Base-by-base conservation (phyloP, 352 stramenopile species). In the Phytophthora foliorum region DNA sequence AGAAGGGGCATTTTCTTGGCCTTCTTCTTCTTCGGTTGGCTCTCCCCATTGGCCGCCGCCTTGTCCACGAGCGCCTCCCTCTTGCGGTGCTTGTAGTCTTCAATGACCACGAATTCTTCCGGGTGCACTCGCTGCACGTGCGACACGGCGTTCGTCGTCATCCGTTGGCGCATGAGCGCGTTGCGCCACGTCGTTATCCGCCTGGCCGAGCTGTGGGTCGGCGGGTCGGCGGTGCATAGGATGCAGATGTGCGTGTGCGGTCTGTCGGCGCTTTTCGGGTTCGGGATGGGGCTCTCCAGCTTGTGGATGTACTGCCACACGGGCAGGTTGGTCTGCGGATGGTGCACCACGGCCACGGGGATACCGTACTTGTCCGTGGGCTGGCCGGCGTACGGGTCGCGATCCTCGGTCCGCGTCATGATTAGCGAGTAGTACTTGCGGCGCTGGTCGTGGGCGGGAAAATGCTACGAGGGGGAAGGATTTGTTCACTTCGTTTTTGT, bases 271-370 rank as follows among this genome's bases (percentile, higher is more conserved):
- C 27, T 69, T 22, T 63, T 69, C 4, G 50, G 38, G 58, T 81
- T 74, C 10, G 55, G 25, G 6, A 74, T 24, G 9, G 74, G 74
- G 3, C 31, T 63, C 19, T 53, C 34, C 25, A 81, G 49, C 50
- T 66, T 63, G 36, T 81, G 74, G 38, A 81, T 71, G 48, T 63
- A 77, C 24, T 81, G 74, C 74, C 74, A 81, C n/a, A 81, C 66
- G 16, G 64, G 62, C 11, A 81, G 63, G 34, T 57, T 31, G 0
- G 70, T 81, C 54, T 81, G 74, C 19, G 74, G 62, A 6, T 38
- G 36, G 50, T 81, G 74, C 6, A 13, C n/a, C 16, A 78, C 34
- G 0, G 42, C 61, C 21, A 75, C 17, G 0, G 74, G 74, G 41
- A 81, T 74, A 9, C 67, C 67, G 39, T 63, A 66, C 29, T 57